phyloP scores from a whole-genome alignment of 768 basidiomycete species.

The Scleroderma bovista region DNA sequence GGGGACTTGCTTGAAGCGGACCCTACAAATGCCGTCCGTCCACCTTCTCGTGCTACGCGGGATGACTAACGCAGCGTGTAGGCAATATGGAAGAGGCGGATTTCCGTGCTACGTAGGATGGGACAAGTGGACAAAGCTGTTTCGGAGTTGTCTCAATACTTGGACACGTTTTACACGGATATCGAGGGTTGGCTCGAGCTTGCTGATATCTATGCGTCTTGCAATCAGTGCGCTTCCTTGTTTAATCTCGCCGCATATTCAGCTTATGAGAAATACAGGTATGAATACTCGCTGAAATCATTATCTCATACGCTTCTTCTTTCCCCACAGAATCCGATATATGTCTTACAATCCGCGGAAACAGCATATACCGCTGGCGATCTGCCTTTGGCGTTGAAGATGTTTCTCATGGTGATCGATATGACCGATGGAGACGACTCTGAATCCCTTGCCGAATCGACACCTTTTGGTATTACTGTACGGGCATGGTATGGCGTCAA shows the following conservation, averaged over 20 bases:
- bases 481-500: constrained; percentile 85
- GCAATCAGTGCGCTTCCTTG: constrained; percentile 56
- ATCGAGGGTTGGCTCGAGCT: constrained; percentile 86
- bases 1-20: constrained; percentile 55
- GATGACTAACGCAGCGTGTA: constrained; percentile 18
- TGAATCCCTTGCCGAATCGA: constrained; percentile 45
- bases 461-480: constrained; percentile 47
- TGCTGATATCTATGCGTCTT: constrained; percentile 69
- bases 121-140: constrained; percentile 64
- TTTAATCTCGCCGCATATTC: background rate
- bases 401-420: constrained; percentile 73
- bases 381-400: constrained; percentile 69
- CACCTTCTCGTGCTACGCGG: background rate
- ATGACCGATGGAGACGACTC: constrained; percentile 62
- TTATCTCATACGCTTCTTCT: constrained; percentile 79
- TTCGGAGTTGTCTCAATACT: constrained; percentile 61
- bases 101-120: constrained; percentile 60
- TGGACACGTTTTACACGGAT: constrained; percentile 88
- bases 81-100: constrained; percentile 79
- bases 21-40: constrained; percentile 64
- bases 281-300: constrained; percentile 64
- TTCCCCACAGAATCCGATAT: constrained; percentile 82
- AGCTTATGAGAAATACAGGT: constrained; percentile 39
- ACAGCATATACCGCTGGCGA: constrained; percentile 80
- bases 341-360: constrained; percentile 80